Evolutionary conservation across 1,139 yeast species (phyloP).

Genomic region (Meyerozyma athensensis): DNA sequence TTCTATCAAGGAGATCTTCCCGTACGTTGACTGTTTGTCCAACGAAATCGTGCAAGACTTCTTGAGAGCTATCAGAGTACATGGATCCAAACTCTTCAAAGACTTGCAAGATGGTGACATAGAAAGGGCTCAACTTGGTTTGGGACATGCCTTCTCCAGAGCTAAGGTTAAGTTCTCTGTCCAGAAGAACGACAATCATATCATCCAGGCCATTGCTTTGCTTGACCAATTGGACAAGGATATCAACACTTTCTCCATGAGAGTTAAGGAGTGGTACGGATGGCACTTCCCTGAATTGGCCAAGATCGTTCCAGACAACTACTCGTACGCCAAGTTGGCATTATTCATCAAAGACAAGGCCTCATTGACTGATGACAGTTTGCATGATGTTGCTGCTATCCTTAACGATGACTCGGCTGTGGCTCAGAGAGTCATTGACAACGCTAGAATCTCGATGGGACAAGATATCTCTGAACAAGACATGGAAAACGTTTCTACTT

Average conservation of each 20-base stretch:
- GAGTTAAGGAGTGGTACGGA: slow-evolving; percentile 99
- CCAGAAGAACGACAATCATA: slow-evolving; percentile 97
- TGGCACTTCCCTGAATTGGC: slow-evolving; percentile 99
- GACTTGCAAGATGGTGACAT: slow-evolving; percentile 92
- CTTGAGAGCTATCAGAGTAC: slow-evolving; percentile 90
- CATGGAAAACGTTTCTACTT: slow-evolving; percentile 81
- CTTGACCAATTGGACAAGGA: slow-evolving; percentile 97
- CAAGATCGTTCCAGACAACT: slow-evolving; percentile 89
- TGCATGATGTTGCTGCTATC: slow-evolving; percentile 84
- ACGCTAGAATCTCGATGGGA: slow-evolving; percentile 97
- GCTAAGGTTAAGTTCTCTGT: slow-evolving; percentile 98
- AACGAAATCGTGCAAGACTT: slow-evolving; percentile 92
- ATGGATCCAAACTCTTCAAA: slow-evolving; percentile 83
- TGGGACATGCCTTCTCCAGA: slow-evolving; percentile 98
- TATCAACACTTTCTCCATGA: slow-evolving; percentile 95
- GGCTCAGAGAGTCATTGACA: slow-evolving; percentile 83
- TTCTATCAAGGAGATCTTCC: slow-evolving; percentile 85
- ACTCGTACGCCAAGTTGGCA: slow-evolving; percentile 78
- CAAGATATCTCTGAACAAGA: slow-evolving; percentile 95
- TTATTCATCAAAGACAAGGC: slow-evolving; percentile 84
- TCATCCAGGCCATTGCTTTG: slow-evolving; percentile 96
- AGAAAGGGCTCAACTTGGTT: slow-evolving; percentile 97
- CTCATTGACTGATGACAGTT: slow-evolving; percentile 72
- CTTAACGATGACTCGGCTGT: slow-evolving; percentile 91
- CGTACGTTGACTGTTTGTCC: slow-evolving; percentile 84